Conservation (phyloP, 1,284 basidiomycete genomes). For the Boletus sp. region DNA sequence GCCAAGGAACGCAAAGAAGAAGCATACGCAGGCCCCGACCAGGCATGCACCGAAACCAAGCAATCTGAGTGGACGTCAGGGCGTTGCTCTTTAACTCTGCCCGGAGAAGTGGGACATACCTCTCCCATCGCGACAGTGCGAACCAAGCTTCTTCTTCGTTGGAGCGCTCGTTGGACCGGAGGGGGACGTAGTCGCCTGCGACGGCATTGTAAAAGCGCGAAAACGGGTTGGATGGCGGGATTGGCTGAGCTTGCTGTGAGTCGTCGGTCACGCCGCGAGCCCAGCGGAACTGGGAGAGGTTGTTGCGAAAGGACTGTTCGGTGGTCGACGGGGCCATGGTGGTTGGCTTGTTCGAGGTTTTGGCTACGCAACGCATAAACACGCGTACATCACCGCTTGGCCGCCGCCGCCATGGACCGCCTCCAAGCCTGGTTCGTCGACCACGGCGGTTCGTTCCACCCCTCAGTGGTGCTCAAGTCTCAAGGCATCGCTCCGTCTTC, state of each 20-base stretch:
- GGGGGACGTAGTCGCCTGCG: conserved; percentile 82
- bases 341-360: not conserved
- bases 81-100: not conserved
- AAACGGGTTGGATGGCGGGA: conserved; percentile 50
- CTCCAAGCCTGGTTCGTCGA: conserved; percentile 15
- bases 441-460: conserved; percentile 19
- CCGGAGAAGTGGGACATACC: conserved; percentile 39
- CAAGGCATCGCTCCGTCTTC: conserved; percentile 6
- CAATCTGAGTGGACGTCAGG: conserved; percentile 46
- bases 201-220: conserved; percentile 74
- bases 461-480: conserved; percentile 9
- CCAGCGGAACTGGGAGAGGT: conserved; percentile 84
- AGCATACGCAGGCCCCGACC: conserved; percentile 89
- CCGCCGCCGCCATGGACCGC: conserved; percentile 20
- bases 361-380: not conserved
- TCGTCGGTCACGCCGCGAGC: conserved; percentile 73
- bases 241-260: conserved; percentile 45
- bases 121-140: conserved; percentile 87
- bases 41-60: conserved; percentile 93
- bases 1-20: conserved; percentile 91
- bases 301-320: conserved; percentile 65
- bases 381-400: not conserved
- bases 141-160: conserved; percentile 98
- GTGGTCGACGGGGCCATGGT: conserved; percentile 22
- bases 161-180: conserved; percentile 76